A percentile compares a stretch with the other conserved stretches of the same genome.
Conservation (phyloP, 2,329 filamentous ascomycete species). For the Furcasterigmium sp. region DNA sequence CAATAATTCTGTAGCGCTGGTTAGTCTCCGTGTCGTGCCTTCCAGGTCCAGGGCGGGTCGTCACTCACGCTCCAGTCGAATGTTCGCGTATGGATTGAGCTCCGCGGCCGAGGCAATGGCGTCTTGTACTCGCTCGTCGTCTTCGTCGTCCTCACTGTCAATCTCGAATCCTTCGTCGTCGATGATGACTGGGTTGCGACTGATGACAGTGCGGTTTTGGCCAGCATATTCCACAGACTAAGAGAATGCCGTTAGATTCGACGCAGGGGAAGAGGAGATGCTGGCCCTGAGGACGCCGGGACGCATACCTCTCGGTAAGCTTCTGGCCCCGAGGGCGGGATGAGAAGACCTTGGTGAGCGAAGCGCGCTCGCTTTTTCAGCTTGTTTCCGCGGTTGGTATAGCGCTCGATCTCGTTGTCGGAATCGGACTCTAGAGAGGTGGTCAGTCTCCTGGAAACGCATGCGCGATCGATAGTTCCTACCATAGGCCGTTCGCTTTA, state of each 20-base stretch:
- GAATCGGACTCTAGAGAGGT: slow-evolving; percentile 64
- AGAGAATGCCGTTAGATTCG: slow-evolving; percentile 1
- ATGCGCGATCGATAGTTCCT: slow-evolving; percentile 16
- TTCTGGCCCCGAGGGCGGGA: slow-evolving; percentile 59
- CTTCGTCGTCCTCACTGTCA: slow-evolving; percentile 62
- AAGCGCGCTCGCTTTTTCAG: slow-evolving; percentile 71
- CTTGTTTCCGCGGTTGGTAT: slow-evolving; percentile 73
- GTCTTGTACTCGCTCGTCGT: slow-evolving; percentile 56
- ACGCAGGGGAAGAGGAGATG: background rate
- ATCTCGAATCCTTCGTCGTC: slow-evolving; percentile 77
- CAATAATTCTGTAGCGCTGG: slow-evolving; percentile 55
- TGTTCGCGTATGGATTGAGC: slow-evolving; percentile 68
- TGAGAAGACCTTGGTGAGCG: slow-evolving; percentile 64
- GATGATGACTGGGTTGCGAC: slow-evolving; percentile 65
- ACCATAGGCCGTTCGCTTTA: slow-evolving; percentile 62
- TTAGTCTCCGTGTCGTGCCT: slow-evolving; percentile 9
- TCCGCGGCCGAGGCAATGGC: slow-evolving; percentile 60
- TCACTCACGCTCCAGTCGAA: slow-evolving; percentile 63
- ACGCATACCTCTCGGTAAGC: slow-evolving; percentile 64
- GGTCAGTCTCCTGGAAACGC: slow-evolving; percentile 10
- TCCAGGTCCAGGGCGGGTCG: background rate
- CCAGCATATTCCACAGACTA: slow-evolving; percentile 71
- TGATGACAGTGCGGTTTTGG: slow-evolving; percentile 66
- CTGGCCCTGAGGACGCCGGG: too few relatives aligned
- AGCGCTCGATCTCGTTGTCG: slow-evolving; percentile 64